Base-by-base conservation (phyloP, 2,329 filamentous ascomycete species). In the Plectosphaerella cucumerina region DNA sequence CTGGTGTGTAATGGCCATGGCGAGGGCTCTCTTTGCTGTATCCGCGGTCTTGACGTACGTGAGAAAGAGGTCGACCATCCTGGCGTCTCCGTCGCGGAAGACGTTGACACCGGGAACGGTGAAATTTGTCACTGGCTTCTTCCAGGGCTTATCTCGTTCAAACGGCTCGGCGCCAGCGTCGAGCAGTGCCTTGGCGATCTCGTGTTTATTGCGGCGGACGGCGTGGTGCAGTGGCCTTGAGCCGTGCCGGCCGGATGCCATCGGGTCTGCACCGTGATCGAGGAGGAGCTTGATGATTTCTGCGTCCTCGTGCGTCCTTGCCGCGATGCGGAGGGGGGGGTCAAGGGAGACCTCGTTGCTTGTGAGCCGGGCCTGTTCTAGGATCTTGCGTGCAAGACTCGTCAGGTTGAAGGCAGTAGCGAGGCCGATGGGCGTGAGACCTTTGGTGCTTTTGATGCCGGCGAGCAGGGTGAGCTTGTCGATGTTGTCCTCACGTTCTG, bases 101-200 rank as follows among this genome's bases (percentile, higher is more conserved):
- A n/a, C 37, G 35, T 4, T 31, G 26, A 31, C 8, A 11, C n/a
- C n/a, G n/a, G n/a, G n/a, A n/a, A n/a, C n/a, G n/a, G n/a, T n/a
- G n/a, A n/a, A n/a, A n/a, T n/a, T 31, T 31, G 26, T 11, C 12
- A 11, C 26, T 11, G 26, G 26, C 26, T 50, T 20, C 23, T 10
- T 26, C 15, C 14, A 26, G 14, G 11, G 11, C 17, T 59, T 47
- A 64, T 67, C 5, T 47, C 15, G n/a, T 0, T 62, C 62, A 3
- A 67, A 49, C 1, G 68, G 65, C 42, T 67, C 54, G 2, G 69
- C 66, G 10, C 68, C 71, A 23, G 68, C 68, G 11, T 63, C 54
- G 4, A 74, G 54, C 5, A 74, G 55, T 3, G 57, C 50, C 10
- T 45, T 53, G 3, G 68, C 60, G 31, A 61, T 62, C 3, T 50